phyloP scores from a whole-genome alignment of 2,329 filamentous ascomycete genomes.

The Penicillium sp. region DNA sequence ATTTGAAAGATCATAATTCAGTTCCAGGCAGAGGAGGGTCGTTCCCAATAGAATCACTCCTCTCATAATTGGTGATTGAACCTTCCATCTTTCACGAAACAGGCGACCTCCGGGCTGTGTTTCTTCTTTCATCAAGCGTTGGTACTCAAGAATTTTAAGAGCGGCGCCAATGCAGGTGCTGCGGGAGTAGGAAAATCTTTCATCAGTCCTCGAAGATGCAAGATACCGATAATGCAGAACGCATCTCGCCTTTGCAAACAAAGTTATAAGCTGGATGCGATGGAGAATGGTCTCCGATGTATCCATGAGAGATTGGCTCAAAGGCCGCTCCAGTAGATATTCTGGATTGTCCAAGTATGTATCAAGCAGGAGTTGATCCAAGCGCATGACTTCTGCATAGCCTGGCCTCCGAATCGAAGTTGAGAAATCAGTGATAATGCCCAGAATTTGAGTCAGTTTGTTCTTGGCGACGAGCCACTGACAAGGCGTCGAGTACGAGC shows the following conservation, averaged over 20 bases:
- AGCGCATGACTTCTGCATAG: constrained; percentile 29
- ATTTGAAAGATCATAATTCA: constrained; percentile 14
- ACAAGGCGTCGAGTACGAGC: constrained; percentile 52
- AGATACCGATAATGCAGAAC: constrained; percentile 55
- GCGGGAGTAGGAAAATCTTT: constrained; percentile 41
- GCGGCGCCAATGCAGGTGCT: constrained; percentile 49
- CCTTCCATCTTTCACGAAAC: constrained; percentile 56
- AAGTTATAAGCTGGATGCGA: constrained; percentile 51
- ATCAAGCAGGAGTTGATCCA: constrained; percentile 9
- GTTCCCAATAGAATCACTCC: constrained; percentile 62
- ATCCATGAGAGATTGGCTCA: constrained; percentile 44
- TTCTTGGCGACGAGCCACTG: constrained; percentile 37
- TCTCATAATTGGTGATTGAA: constrained; percentile 52
- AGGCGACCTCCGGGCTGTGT: constrained; percentile 55
- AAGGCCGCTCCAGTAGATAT: constrained; percentile 6
- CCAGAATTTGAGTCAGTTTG: constrained; percentile 31
- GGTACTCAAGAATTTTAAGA: constrained; percentile 48
- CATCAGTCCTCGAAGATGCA: constrained; percentile 33
- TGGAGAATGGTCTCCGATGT: constrained; percentile 52
- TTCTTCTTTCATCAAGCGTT: constrained; percentile 50
- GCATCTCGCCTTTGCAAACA: constrained; percentile 51
- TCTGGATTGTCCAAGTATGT: constrained; percentile 3
- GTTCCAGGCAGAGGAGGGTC: constrained; percentile 56
- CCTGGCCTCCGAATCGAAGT: constrained; percentile 30
- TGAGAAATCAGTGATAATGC: constrained; percentile 33